phyloP scores from a whole-genome alignment of 1,284 basidiomycete genomes.

The Microbotryum intermedium region DNA sequence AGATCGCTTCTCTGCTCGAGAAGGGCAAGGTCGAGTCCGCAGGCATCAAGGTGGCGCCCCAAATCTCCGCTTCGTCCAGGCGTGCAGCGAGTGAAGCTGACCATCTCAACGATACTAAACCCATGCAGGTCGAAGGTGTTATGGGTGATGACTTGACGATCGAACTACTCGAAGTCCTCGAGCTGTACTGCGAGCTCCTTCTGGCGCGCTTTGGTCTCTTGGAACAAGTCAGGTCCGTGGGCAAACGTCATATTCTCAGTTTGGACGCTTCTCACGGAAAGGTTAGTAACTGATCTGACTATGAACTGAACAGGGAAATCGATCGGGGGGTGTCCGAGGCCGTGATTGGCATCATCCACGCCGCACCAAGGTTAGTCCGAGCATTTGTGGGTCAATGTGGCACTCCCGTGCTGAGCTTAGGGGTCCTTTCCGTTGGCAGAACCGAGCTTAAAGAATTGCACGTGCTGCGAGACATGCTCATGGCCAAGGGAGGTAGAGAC shows the following conservation, averaged over 20 bases:
- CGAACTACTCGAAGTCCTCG: constrained; percentile 81
- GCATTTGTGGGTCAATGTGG: background rate
- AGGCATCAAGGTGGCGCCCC: constrained; percentile 51
- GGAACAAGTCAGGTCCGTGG: constrained; percentile 59
- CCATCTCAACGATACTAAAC: constrained; percentile 35
- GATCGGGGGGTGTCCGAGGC: constrained; percentile 71
- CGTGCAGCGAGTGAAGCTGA: too few relatives aligned
- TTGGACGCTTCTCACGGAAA: background rate
- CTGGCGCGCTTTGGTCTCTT: constrained; percentile 84
- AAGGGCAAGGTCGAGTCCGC: constrained; percentile 72
- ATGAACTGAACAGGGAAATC: constrained; percentile 56
- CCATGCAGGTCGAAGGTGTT: constrained; percentile 43
- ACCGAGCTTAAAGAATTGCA: constrained; percentile 63
- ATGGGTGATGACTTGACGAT: constrained; percentile 78
- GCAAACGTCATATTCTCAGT: background rate
- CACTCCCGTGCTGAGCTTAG: background rate
- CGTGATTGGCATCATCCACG: constrained; percentile 69
- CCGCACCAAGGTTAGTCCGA: constrained; percentile 64
- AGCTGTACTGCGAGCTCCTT: constrained; percentile 82
- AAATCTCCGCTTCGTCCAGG: constrained; percentile 40
- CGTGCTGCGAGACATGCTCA: constrained; percentile 79
- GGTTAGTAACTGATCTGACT: too few relatives aligned
- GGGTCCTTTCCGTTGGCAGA: constrained; percentile 9
- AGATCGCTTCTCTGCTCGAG: constrained; percentile 65
- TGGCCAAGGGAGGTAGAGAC: constrained; percentile 86